Percentiles rank a stretch among this genome's conserved stretches.
phyloP scores from a whole-genome alignment of 768 basidiomycete species.

The Imleria badia region DNA sequence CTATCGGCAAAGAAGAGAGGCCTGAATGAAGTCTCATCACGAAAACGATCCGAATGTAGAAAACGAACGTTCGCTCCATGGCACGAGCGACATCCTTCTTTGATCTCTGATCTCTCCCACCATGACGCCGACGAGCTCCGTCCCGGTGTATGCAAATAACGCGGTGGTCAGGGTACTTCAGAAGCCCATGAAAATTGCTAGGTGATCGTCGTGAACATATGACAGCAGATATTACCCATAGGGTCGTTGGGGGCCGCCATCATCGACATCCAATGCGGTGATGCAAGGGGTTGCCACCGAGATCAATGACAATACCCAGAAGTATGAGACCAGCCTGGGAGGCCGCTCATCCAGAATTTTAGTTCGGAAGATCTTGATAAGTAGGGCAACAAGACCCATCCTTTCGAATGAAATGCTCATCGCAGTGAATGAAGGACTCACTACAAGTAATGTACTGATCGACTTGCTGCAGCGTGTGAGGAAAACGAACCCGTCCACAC shows the following conservation, averaged over 20 bases:
- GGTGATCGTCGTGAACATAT: slow-evolving; percentile 47
- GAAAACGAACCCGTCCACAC: slow-evolving; percentile 8
- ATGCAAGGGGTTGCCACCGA: slow-evolving; percentile 46
- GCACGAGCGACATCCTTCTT: slow-evolving; percentile 71
- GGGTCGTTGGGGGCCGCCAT: slow-evolving; percentile 52
- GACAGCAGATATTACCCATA: slow-evolving; percentile 53
- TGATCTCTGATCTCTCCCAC: slow-evolving; percentile 63
- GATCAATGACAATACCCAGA: slow-evolving; percentile 52
- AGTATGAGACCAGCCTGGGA: slow-evolving; percentile 44
- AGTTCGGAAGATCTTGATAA: slow-evolving; percentile 66
- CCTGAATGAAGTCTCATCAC: slow-evolving; percentile 44
- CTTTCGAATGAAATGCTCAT: background rate
- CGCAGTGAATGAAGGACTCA: background rate
- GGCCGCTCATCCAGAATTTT: slow-evolving; percentile 72
- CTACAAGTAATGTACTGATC: background rate
- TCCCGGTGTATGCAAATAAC: slow-evolving; percentile 72
- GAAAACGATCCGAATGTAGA: slow-evolving; percentile 73
- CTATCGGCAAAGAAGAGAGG: slow-evolving; percentile 40
- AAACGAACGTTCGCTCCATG: slow-evolving; percentile 64
- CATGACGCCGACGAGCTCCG: slow-evolving; percentile 72
- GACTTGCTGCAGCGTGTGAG: background rate
- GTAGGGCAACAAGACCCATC: background rate
- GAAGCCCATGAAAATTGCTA: slow-evolving; percentile 65
- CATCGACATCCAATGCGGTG: slow-evolving; percentile 42
- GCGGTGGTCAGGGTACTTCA: slow-evolving; percentile 73